Base-by-base conservation (phyloP, 495 filamentous ascomycete species). In the Endocarpon pusillum region DNA sequence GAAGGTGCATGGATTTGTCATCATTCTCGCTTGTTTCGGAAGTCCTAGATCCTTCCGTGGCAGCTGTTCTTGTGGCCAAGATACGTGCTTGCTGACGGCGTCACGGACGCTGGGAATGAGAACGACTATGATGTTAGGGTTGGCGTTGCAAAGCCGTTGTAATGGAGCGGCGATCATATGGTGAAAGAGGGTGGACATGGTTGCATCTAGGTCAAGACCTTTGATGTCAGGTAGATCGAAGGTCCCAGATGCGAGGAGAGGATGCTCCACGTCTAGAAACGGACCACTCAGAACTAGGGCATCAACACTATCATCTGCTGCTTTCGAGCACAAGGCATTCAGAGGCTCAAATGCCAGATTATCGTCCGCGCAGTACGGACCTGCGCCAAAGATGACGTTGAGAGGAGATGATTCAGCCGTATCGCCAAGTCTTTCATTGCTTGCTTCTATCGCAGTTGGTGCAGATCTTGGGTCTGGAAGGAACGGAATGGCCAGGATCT, bases 211-310 rank as follows among this genome's bases (percentile, higher is more conserved):
- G 25, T 86, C 73, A 33, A 72, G 54, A 10, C 61, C 54, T n/a
- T 72, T 57, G 36, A 76, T 69, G 3, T 81, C 71, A 3, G 82
- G 85, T 17, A 94, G 67, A 44, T 93, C 86, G 44, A 93, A 92
- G 46, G 93, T 84, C 15, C 89, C 89, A 1, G 75, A 67, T 35
- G 78, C 75, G 32, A 97, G 66, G n/a, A 89, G 58, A 3, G 89
- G 87, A 45, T 97, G 89, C 39, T 91, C 84, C 27, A 73, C 60
- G 48, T 96, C 89, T 35, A 97, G 62, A 50, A 96, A 92, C 2
- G 89, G 89, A 0, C 89, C 89, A 28, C 70, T 55, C 17, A 97
- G 62, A 11, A 96, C 64, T 20, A 96, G 52, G n/a, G 70, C 68
- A 45, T 97, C 89, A 5, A 78, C 75, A 39, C 67, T 75, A 22